phyloP scores from a whole-genome alignment of 2,329 filamentous ascomycete species.

The Epichloe brachyelytri region DNA sequence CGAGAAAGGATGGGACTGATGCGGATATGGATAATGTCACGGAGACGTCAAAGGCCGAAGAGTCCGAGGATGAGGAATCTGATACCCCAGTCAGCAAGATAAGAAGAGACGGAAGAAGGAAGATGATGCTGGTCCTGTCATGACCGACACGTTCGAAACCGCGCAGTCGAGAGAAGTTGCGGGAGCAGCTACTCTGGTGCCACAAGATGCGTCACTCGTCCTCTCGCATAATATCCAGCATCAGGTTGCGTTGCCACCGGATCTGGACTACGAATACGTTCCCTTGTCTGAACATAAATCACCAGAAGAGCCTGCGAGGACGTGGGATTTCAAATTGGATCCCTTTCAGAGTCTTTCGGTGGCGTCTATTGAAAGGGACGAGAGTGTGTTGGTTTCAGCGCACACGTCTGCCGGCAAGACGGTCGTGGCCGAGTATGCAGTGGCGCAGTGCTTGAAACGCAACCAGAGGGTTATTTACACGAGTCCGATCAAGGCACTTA shows the following conservation, averaged over 20 bases:
- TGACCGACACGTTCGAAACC: slow-evolving; percentile 90
- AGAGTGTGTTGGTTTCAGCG: slow-evolving; percentile 92
- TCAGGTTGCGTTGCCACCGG: slow-evolving; percentile 87
- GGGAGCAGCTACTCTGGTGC: slow-evolving; percentile 55
- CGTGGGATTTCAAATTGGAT: slow-evolving; percentile 83
- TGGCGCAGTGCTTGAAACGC: slow-evolving; percentile 91
- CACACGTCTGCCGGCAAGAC: slow-evolving; percentile 98
- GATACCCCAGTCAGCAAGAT: slow-evolving; percentile 35
- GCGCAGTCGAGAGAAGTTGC: slow-evolving; percentile 86
- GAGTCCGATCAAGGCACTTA: slow-evolving; percentile 95
- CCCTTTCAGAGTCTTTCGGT: slow-evolving; percentile 95
- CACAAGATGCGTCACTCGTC: slow-evolving; percentile 60
- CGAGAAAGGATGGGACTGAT: slow-evolving; percentile 11
- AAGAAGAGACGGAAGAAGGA: slow-evolving; percentile 54
- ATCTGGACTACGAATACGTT: slow-evolving; percentile 86
- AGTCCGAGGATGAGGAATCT: slow-evolving; percentile 22
- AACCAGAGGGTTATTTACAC: slow-evolving; percentile 99
- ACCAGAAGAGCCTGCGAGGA: slow-evolving; percentile 73
- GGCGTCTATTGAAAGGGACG: slow-evolving; percentile 85
- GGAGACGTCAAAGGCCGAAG: slow-evolving; percentile 24
- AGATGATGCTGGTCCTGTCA: slow-evolving; percentile 58
- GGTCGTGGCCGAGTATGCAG: slow-evolving; percentile 94
- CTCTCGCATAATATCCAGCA: slow-evolving; percentile 97
- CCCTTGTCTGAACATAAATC: slow-evolving; percentile 91
- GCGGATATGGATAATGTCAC: slow-evolving; percentile 30